Base-by-base conservation (phyloP, 176 grass and related monocot species). In the Thinopyrum elongatum region DNA sequence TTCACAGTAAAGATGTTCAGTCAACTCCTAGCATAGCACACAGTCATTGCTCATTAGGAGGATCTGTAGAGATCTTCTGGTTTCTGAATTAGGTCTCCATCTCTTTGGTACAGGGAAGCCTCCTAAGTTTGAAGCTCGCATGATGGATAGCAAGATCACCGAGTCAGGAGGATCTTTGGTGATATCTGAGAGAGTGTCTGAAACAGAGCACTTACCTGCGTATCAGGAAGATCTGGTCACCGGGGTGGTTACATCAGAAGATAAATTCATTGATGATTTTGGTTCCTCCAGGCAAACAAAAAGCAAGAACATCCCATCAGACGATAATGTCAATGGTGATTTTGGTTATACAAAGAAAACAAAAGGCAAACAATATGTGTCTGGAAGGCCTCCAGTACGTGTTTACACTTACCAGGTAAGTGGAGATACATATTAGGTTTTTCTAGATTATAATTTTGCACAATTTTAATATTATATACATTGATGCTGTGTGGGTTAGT, bases 381-480 rank as follows among this genome's bases (percentile, higher is more conserved):
- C 92, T 83, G 88, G 79, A 85, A 92, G 65, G 82, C 81, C 88
- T 75, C 86, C 82, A 57, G 75, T 98, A 55, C 79, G 59, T 65
- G 90, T 98, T n/a, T 94, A 91, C 95, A 93, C 86, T 78, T 94
- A 90, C 79, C 85, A 93, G 89, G 94, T 93, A 91, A 77, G 6
- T 35, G 38, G 22, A 88, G 74, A 77, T 74, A 79, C n/a, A 29
- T 69, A 79, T 46, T 67, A 36, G 80, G 39, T 29, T 36, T 39
- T 83, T 36, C 26, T 85, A 47, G 30, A 82, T 62, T 87, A 72
- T 84, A 46, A 42, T 30, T 79, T 78, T 80, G 19, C 77, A 77
- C 57, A 30, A 23, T 36, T 41, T 19, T 55, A 10, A 14, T 34
- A 65, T 36, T 46, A 55, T 13, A 47, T 75, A 83, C 35, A 76